Conservation (phyloP, 768 basidiomycete species). For the Clathrus columnatus region DNA sequence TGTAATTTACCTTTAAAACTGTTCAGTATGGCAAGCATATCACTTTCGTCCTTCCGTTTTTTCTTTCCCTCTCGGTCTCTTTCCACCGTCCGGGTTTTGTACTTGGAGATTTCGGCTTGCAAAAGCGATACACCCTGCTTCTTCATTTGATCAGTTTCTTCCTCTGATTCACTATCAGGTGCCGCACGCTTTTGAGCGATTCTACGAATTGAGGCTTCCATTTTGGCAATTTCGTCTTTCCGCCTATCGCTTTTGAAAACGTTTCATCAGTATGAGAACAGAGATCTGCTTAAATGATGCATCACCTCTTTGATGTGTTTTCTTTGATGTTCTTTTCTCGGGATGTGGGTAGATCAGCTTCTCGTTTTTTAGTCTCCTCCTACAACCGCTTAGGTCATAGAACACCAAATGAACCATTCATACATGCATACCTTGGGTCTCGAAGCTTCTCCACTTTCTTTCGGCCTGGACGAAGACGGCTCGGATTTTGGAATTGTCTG, state of each 20-base stretch:
- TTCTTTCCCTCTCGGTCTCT: constrained; percentile 39
- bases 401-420: neutral
- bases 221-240: constrained; percentile 70
- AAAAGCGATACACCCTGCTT: constrained; percentile 58
- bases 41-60: constrained; percentile 58
- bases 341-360: constrained; percentile 56
- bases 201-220: constrained; percentile 83
- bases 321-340: constrained; percentile 70
- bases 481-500: neutral
- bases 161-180: constrained; percentile 28
- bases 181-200: constrained; percentile 54
- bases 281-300: constrained; percentile 3
- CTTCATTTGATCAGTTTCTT: constrained; percentile 58
- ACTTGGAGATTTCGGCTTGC: constrained; percentile 76
- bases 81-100: constrained; percentile 53
- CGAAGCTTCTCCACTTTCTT: constrained; percentile 29
- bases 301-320: constrained; percentile 53
- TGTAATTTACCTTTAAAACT: constrained; percentile 68
- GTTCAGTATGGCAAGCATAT: constrained; percentile 57
- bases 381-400: neutral
- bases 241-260: constrained; percentile 42
- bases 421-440: neutral
- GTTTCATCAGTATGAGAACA: neutral
- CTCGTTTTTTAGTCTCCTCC: constrained; percentile 18
- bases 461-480: constrained; percentile 15